Evolutionary conservation across 2,329 filamentous ascomycete genomes (phyloP), one percentile per base, ranked within the genome.

Genomic region (Didymella lethalis): DNA sequence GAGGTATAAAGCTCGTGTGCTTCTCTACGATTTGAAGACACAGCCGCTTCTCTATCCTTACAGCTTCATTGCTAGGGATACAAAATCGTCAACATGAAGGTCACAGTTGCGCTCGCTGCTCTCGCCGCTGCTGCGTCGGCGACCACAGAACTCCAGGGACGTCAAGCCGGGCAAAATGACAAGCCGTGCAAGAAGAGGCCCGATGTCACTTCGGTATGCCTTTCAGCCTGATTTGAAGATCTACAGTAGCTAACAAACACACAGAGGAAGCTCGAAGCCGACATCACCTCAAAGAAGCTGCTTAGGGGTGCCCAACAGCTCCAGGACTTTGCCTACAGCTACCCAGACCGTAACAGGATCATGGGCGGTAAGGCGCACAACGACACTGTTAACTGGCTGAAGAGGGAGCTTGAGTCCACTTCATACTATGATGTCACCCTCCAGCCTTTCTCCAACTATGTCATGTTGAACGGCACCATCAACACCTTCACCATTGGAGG

Each of bases 341-440:
- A 74, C 23, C 66, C 71, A 6, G 69, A 69, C 12, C 65, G 75
- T 12, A 80, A 79, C 57, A 67, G 78, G 26, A 67, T 78, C 10
- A 76, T 78, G 59, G 75, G 77, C 20, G 70, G 72, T 5, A 54
- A 59, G 16, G 78, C 72, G 8, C 77, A 80, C 64, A 75, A 78
- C 36, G 75, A 74, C 20, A 80, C 79, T 1, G 66, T 80, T 45
- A 68, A 76, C 8, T 79, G 71, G 61, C 65, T 80, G 18, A 71
- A 75, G 49, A 60, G 70, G 6, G 62, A 66, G 16, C 66, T 77
- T 11, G 69, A 72, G 53, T 54, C 67, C 2, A 69, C 65, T 29
- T 71, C 72, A 8, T 76, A 79, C 64, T 81, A 79, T 65, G 71
- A 74, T 32, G 68, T 77, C 12, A 64, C 70, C 0, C 64, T 71